Evolutionary conservation across 2,329 filamentous ascomycete species (phyloP), one percentile per base, ranked within the genome.

Genomic region (Hypoxylon sp.): DNA sequence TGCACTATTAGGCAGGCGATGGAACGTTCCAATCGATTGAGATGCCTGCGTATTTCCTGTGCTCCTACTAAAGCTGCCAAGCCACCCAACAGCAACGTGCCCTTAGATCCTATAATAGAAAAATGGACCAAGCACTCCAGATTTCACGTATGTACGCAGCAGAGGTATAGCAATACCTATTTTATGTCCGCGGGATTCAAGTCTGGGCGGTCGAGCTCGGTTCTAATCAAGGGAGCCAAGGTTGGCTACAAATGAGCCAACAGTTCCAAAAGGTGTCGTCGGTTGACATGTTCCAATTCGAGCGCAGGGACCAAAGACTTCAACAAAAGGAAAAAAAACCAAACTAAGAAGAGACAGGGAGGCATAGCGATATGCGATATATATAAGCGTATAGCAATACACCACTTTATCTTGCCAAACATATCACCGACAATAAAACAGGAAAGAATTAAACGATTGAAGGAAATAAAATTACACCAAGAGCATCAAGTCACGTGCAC

Each of bases 21-120:
- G 32, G 51, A 58, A 61, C 51, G 60, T 53, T 67, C 45, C 64
- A 57, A 64, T 63, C 9, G 46, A 45, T 23, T 16, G 25, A 55
- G 14, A 27, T 30, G 45, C 27, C 19, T 34, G 39, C n/a, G 23
- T 7, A 30, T 25, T 7, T 34, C n/a, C n/a, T 16, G 12, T 27
- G 30, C 19, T 34, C 21, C 51, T 7, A 41, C 29, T 43, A 48
- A 14, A n/a, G 55, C 63, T 47, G 16, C 25, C 27, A 56, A 46
- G 52, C 27, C 52, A 57, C 41, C 32, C 32, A 57, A 12, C 9
- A 21, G 45, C 50, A 37, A 64, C 37, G 55, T 60, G 11, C 16
- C 21, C 37, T 53, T 56, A 34, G 16, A 21, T 41, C 41, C 34
- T 11, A 29, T 12, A 29, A 27, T 30, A 30, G 25, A 19, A 53